Conservation (phyloP, 176 grass and related monocot species). For the Aegilops longissima region DNA sequence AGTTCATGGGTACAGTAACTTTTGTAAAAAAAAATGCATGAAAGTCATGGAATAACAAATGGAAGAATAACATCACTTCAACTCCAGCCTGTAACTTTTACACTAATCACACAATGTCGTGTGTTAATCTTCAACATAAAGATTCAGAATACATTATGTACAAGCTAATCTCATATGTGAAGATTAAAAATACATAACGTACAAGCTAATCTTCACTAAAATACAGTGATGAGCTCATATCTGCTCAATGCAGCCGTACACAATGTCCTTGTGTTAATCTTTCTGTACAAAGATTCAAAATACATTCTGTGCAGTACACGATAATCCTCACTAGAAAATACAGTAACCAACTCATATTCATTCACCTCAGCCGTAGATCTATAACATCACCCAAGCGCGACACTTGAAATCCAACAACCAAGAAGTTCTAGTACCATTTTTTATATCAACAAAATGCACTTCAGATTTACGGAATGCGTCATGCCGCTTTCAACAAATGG, state of each 20-base stretch:
- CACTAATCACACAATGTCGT: not conserved
- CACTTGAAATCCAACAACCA: not conserved
- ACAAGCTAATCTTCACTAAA: not conserved
- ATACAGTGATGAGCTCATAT: not conserved
- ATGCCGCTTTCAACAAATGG: not conserved
- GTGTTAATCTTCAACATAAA: not conserved
- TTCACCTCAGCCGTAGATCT: not conserved
- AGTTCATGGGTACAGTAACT: not conserved
- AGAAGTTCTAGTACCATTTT: not conserved
- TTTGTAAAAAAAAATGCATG: not conserved
- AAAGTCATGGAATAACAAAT: not conserved
- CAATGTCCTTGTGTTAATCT: not conserved
- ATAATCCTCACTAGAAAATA: not conserved
- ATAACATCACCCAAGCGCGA: not conserved
- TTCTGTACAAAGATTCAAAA: not conserved
- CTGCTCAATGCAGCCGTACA: not conserved
- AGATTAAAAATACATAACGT: not conserved
- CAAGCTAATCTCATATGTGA: not conserved
- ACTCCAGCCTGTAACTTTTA: not conserved
- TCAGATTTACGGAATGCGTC: not conserved
- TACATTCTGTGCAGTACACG: not conserved
- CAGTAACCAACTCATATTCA: not conserved
- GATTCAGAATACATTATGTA: not conserved
- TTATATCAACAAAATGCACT: conserved; percentile 4
- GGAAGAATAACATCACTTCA: not conserved